phyloP scores from a whole-genome alignment of 2,329 filamentous ascomycete genomes.

The Diplodia seriata region DNA sequence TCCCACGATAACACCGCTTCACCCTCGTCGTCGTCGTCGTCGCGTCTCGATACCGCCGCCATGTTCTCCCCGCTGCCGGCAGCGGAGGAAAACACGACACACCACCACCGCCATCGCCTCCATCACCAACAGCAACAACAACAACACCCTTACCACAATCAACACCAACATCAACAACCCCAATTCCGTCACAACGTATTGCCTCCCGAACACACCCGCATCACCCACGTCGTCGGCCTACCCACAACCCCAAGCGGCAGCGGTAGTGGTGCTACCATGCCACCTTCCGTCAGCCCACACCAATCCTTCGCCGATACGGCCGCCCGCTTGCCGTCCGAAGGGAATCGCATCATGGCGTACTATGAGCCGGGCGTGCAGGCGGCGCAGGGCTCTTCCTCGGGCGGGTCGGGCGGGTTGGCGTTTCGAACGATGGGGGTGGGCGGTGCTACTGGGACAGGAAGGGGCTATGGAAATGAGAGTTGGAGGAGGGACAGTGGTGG shows the following conservation, averaged over 20 bases:
- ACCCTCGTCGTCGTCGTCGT: conserved; percentile 17
- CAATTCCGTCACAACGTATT: background rate
- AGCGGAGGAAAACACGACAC: background rate
- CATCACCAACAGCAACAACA: background rate
- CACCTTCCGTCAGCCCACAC: conserved; percentile 27
- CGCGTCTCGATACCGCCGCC: conserved; percentile 19
- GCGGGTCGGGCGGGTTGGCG: background rate
- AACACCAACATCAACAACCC: background rate
- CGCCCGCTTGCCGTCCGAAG: conserved; percentile 1
- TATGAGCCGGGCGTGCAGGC: conserved; percentile 7
- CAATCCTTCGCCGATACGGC: background rate
- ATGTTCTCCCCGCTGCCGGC: conserved; percentile 7
- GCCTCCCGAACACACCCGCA: background rate
- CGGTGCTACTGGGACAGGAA: background rate
- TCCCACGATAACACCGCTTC: conserved; percentile 27
- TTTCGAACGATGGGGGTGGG: background rate
- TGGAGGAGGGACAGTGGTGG: background rate
- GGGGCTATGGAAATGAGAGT: background rate
- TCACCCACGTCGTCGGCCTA: conserved; percentile 12
- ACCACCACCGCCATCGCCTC: background rate
- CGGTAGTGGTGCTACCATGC: conserved; percentile 32
- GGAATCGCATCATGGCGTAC: conserved; percentile 7
- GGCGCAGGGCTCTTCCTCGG: background rate
- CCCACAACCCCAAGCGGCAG: conserved; percentile 3
- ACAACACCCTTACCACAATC: background rate